A percentile compares a stretch with the other conserved stretches of the same genome.
Evolutionary conservation across 2,329 filamentous ascomycete species (phyloP).

Genomic region (Monosporascus sp.): DNA sequence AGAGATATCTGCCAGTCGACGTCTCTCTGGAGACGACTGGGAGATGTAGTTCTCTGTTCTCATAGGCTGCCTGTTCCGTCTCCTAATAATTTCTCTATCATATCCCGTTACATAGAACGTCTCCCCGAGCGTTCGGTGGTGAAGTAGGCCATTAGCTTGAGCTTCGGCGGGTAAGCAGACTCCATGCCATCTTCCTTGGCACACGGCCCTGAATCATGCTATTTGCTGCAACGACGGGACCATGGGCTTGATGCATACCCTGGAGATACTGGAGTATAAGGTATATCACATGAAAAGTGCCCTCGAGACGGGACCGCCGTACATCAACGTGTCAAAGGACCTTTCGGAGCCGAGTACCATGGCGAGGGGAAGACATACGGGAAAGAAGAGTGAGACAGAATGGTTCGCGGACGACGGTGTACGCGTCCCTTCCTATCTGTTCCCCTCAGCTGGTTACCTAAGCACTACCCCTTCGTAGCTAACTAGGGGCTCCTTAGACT

Average conservation of each 20-base stretch:
- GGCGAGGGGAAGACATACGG: constrained; percentile 1
- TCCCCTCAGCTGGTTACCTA: not conserved
- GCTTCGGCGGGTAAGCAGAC: constrained; percentile 1
- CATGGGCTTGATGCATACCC: constrained; percentile 1
- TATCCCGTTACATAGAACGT: constrained; percentile 1
- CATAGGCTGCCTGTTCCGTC: not conserved
- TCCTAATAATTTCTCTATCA: not conserved
- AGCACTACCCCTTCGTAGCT: not conserved
- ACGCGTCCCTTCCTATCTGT: not conserved
- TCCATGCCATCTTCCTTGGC: not conserved
- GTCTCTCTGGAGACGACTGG: not conserved
- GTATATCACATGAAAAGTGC: constrained; percentile 4
- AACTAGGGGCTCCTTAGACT: not conserved
- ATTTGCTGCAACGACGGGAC: constrained; percentile 1
- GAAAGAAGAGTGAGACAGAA: constrained; percentile 1
- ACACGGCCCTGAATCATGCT: not conserved
- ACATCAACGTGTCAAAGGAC: constrained; percentile 3
- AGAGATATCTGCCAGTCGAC: too few species aligned
- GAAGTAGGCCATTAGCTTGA: constrained; percentile 1
- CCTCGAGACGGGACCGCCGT: constrained; percentile 1
- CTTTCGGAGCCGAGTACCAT: constrained; percentile 2
- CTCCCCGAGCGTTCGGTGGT: not conserved
- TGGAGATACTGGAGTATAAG: constrained; percentile 3
- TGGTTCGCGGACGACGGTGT: constrained; percentile 5
- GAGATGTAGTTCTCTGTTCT: not conserved